These are phyloP conservation scores for Cadophora gregata DNA, from an alignment of 2,329 filamentous ascomycete species.

Conservation along the genomic window DNA sequence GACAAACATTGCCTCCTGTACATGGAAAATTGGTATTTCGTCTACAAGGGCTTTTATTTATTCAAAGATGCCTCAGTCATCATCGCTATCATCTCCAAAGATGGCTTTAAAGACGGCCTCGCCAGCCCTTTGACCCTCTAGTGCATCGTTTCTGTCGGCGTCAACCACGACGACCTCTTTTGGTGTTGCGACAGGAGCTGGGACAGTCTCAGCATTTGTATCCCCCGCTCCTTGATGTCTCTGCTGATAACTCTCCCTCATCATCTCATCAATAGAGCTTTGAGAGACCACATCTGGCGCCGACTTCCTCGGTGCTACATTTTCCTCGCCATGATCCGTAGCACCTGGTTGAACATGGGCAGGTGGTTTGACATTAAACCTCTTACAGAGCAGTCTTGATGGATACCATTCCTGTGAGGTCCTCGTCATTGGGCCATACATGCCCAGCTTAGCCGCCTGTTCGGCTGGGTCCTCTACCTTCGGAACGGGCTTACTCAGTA, in stretches of 20 bases:
- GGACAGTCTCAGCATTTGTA: not conserved
- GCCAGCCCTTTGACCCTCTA: slow-evolving; percentile 75
- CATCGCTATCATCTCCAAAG: slow-evolving; percentile 84
- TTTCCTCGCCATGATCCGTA: slow-evolving; percentile 46
- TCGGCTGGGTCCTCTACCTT: slow-evolving; percentile 79
- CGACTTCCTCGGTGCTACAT: slow-evolving; percentile 34
- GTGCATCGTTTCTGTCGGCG: slow-evolving; percentile 76
- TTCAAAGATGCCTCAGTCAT: slow-evolving; percentile 18
- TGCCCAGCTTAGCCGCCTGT: slow-evolving; percentile 85
- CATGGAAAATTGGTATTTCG: not conserved
- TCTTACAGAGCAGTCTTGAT: slow-evolving; percentile 85
- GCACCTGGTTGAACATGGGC: slow-evolving; percentile 65
- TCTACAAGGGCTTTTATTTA: too few species aligned
- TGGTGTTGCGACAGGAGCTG: slow-evolving; percentile 12
- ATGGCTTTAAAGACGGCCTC: slow-evolving; percentile 90
- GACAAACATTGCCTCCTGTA: not conserved
- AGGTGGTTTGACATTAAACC: slow-evolving; percentile 86
- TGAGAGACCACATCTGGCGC: slow-evolving; percentile 57
- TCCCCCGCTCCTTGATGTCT: slow-evolving; percentile 25
- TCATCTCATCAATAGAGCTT: slow-evolving; percentile 60
- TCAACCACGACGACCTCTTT: slow-evolving; percentile 57
- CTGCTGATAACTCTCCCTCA: slow-evolving; percentile 50
- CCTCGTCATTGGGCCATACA: slow-evolving; percentile 91
- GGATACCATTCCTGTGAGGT: slow-evolving; percentile 76
- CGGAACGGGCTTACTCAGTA: slow-evolving; percentile 55